phyloP scores from a whole-genome alignment of 768 basidiomycete species.

The Baorangia bicolor region DNA sequence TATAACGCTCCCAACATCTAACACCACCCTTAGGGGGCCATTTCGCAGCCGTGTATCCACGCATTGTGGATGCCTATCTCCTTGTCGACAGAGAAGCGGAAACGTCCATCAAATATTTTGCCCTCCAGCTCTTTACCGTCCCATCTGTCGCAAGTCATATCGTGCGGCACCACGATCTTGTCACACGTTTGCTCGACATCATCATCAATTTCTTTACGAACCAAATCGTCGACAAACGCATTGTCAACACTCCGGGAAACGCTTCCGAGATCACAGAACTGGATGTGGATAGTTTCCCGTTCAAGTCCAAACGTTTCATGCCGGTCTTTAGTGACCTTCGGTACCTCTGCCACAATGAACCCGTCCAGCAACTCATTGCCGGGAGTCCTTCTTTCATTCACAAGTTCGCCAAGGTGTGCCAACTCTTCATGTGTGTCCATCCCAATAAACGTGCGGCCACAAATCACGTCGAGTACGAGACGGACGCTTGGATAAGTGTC shows the following conservation, averaged over 20 bases:
- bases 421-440: conserved; percentile 92
- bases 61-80: conserved; percentile 87
- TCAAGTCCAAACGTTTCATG: conserved; percentile 96
- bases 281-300: conserved; percentile 82
- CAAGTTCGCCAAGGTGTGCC: conserved; percentile 74
- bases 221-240: conserved; percentile 73
- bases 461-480: conserved; percentile 93
- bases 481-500: conserved; percentile 94
- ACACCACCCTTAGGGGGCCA: conserved; percentile 58
- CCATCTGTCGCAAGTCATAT: conserved; percentile 83
- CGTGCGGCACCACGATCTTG: conserved; percentile 68
- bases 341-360: conserved; percentile 77
- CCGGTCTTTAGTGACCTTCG: conserved; percentile 90
- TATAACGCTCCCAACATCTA: conserved; percentile 1
- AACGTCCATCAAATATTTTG: conserved; percentile 91
- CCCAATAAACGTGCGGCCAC: conserved; percentile 81
- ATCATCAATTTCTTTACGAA: conserved; percentile 93
- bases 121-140: conserved; percentile 89
- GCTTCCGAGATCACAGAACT: conserved; percentile 37
- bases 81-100: conserved; percentile 93
- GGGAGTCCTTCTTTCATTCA: conserved; percentile 62
- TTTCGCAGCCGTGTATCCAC: conserved; percentile 82
- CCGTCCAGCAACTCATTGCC: conserved; percentile 79
- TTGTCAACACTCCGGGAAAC: conserved; percentile 37
- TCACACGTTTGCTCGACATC: conserved; percentile 75